Base-by-base conservation (phyloP, 495 filamentous ascomycete genomes). In the Aspergillus affinis region DNA sequence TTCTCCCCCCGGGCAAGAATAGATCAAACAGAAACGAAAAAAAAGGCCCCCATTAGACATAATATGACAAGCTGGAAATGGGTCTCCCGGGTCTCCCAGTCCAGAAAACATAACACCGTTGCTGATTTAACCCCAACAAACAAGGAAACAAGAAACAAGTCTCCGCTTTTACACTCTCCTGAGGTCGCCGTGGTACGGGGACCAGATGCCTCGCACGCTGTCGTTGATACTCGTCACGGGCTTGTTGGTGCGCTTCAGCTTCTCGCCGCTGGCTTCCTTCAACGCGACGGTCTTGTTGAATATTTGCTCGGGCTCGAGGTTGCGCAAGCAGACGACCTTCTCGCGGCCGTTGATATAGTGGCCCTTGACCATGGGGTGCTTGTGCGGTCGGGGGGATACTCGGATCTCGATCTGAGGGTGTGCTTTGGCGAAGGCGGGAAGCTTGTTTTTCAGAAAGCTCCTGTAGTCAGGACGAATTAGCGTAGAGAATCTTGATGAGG, bases 171-270 rank as follows among this genome's bases (percentile, higher is more conserved):
- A 81, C 55, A 80, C 74, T 45, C 70, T 66, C 58, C 78, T 78
- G 57, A 76, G 44, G 57, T 75, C 77, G 48, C 93, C 92, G 74
- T 98, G 94, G 72, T 90, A 96, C 47, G 92, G 92, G 78, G 86
- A 89, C 92, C 93, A 98, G 62, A 98, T 85, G 59, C 94, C 94
- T 79, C 94, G 87, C 15, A 97, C 92, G 76, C 91, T 92, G 74
- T 93, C 87, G 72, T 94, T 97, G 71, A 89, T 78, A 83, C 90
- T 93, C 57, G 78, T 83, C 21, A 98, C 88, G 7, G 90, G 87
- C 81, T 93, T 96, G 72, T 81, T 90, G 59, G 87, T 81, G 69
- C 77, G 84, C 80, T 84, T 90, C 63, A 89, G 62, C 83, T 96
- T 95, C 80, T 96, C 86, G 13, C 94, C 94, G 64, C 84, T 95